Conservation (phyloP, 75 land plant species). For the Pinus tabuliformis region DNA sequence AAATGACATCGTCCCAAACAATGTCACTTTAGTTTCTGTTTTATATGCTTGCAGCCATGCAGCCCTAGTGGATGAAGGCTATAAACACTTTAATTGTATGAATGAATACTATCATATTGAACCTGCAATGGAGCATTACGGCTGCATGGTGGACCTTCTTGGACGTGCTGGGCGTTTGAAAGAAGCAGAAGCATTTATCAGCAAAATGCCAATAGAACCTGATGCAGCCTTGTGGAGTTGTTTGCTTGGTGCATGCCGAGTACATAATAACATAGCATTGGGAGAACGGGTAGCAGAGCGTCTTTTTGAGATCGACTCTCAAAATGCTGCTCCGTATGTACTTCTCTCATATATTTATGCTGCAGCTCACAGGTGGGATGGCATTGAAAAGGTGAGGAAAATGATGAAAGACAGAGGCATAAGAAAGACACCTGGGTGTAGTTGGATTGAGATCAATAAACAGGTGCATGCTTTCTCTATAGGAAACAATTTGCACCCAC, state of each 20-base stretch:
- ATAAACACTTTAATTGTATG: slow-evolving; percentile 41
- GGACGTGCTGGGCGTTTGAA: slow-evolving; percentile 46
- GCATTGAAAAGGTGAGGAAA: too few relatives aligned
- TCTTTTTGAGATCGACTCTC: slow-evolving; percentile 36
- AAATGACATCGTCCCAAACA: slow-evolving; percentile 33
- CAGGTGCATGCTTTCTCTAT: not conserved
- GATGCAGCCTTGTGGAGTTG: slow-evolving; percentile 16
- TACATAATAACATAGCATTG: slow-evolving; percentile 32
- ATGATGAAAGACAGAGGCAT: slow-evolving; percentile 15
- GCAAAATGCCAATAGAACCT: slow-evolving; percentile 26
- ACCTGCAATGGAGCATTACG: slow-evolving; percentile 32
- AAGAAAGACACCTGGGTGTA: slow-evolving; percentile 19
- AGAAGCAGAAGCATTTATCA: slow-evolving; percentile 27
- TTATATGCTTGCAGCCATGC: slow-evolving; percentile 56
- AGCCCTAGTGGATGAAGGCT: slow-evolving; percentile 42
- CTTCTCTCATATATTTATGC: not conserved
- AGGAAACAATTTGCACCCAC: not conserved
- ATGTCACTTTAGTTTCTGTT: slow-evolving; percentile 40
- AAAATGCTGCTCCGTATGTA: slow-evolving; percentile 42
- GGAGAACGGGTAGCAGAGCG: slow-evolving; percentile 37
- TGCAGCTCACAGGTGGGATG: too few relatives aligned
- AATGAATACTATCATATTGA: not conserved
- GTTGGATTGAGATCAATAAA: too few relatives aligned
- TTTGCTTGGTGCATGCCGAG: slow-evolving; percentile 39
- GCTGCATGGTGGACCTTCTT: slow-evolving; percentile 55